These are phyloP conservation scores for Suhomyces prunicola DNA, from an alignment of 805 yeast species.

Conservation along the genomic window DNA sequence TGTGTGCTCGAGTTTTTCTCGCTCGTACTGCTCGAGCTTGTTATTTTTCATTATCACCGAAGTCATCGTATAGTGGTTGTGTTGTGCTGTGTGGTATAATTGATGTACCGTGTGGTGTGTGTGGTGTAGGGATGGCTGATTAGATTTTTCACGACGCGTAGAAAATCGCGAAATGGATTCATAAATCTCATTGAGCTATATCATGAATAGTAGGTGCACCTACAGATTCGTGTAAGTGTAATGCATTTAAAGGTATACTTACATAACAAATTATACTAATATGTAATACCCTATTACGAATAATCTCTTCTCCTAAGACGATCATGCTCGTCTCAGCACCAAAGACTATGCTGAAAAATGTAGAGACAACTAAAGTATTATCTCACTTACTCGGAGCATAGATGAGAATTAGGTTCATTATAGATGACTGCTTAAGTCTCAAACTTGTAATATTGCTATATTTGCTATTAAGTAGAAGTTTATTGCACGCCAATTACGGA, in stretches of 20 bases:
- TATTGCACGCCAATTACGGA: constrained; percentile 82
- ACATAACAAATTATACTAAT: no score
- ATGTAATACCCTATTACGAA: no score
- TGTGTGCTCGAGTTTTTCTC: constrained; percentile 48
- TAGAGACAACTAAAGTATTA: no score
- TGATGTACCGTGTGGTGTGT: not conserved
- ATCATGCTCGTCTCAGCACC: no score
- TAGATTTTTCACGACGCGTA: not conserved
- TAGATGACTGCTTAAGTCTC: not conserved
- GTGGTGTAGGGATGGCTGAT: not conserved
- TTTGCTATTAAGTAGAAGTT: not conserved
- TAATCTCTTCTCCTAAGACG: no score
- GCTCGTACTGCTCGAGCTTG: constrained; percentile 25
- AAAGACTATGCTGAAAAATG: no score
- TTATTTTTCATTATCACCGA: constrained; percentile 9
- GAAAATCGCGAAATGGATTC: not conserved
- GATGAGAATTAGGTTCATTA: no score
- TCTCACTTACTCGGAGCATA: no score
- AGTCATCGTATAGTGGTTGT: constrained; percentile 2
- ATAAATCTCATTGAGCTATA: not conserved
- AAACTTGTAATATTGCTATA: not conserved
- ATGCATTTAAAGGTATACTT: not conserved
- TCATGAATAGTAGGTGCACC: not conserved
- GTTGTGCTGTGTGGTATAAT: not conserved
- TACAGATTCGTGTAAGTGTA: not conserved